These are phyloP conservation scores for Podospora australis DNA, from an alignment of 495 filamentous ascomycete species.

Conservation along the genomic window DNA sequence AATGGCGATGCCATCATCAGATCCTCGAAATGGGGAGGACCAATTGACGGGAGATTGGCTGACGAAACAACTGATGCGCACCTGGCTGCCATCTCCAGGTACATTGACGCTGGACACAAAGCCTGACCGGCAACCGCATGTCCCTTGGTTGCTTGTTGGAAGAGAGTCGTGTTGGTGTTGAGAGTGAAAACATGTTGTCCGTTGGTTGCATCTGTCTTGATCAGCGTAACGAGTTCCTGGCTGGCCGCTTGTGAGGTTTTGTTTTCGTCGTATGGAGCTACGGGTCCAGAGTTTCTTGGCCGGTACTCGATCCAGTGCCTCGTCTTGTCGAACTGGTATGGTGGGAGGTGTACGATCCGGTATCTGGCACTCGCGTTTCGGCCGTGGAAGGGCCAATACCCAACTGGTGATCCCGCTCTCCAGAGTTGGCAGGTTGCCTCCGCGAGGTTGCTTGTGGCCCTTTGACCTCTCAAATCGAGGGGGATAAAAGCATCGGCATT, in stretches of 20 bases:
- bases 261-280: background rate
- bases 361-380: background rate
- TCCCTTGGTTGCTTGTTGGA: constrained; percentile 10
- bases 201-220: background rate
- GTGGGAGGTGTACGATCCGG: constrained; percentile 36
- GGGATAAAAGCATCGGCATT: background rate
- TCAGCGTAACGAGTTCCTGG: background rate
- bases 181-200: constrained; percentile 6
- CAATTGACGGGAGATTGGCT: background rate
- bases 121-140: constrained; percentile 19
- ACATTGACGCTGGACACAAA: constrained; percentile 33
- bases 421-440: background rate
- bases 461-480: background rate
- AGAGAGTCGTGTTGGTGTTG: constrained; percentile 4
- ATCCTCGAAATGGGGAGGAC: background rate
- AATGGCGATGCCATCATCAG: constrained; percentile 1
- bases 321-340: constrained; percentile 49
- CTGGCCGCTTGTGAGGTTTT: background rate
- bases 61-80: constrained; percentile 14
- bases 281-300: background rate
- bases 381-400: constrained; percentile 2
- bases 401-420: background rate
- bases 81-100: constrained; percentile 28
- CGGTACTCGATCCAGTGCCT: constrained; percentile 17
- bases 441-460: background rate